Evolutionary conservation across 1,284 basidiomycete species (phyloP), one percentile per base, ranked within the genome.

Genomic region (Pascua guehoae): DNA sequence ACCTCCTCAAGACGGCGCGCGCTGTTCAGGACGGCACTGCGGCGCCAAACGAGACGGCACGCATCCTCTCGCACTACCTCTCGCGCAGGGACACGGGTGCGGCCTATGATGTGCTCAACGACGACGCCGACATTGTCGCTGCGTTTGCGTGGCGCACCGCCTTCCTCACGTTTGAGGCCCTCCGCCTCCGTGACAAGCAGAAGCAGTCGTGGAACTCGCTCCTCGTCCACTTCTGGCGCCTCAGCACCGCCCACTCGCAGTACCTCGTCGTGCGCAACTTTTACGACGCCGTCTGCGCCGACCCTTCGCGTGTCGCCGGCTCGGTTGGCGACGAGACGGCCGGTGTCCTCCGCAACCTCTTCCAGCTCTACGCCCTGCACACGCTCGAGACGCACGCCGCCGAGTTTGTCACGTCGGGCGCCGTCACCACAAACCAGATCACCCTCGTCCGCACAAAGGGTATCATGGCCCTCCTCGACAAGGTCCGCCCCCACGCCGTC

Each of bases 101-200:
- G 59, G 60, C 60, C 1, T 58, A 41, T 38, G 60, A 61, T 49
- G 44, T 61, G 12, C 71, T 70, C 59, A 81, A 80, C 68, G 79
- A 78, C 38, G 81, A 82, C 68, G 75, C 77, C 44, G 69, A 81
- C 40, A 83, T 82, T 63, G 77, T 83, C 47, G 80, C 81, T n/a
- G 81, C 81, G 36, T 81, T 80, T 60, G 56, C 72, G 37, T 79
- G 80, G 60, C 69, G 68, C 40, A 58, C 61, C 36, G 70, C 70
- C 18, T 72, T 67, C 59, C 54, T 58, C 36, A 76, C 74, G 42
- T 72, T 74, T 57, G 65, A 71, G 58, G 70, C 68, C 66, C 79
- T 80, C 71, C 67, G 66, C 15, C 68, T 71, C 49, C 78, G 77
- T 37, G 60, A 62, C 7, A 62, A 60, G 41, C 56, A 56, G 49